Conservation (phyloP, 371 early-diverging fungal genomes). For the Pancytospora philotis region DNA sequence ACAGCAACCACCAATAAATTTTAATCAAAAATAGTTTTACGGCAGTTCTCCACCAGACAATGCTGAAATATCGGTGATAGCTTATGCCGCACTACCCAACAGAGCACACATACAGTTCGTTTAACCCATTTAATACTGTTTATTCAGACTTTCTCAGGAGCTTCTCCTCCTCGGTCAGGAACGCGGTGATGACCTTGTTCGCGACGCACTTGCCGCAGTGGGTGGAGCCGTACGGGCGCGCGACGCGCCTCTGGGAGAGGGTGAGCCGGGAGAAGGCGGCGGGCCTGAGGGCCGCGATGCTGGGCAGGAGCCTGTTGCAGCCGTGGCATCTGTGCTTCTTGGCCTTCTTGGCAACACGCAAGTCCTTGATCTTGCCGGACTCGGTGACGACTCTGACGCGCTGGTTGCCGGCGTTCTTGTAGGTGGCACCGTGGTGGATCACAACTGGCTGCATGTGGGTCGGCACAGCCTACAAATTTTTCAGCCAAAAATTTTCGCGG, state of each 20-base stretch:
- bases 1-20: too few relatives aligned
- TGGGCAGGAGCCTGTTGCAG: constrained; percentile 49
- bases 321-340: constrained; percentile 57
- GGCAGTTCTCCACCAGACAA: too few relatives aligned
- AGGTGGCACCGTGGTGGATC: constrained; percentile 44
- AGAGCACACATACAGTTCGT: too few relatives aligned
- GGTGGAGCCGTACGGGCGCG: constrained; percentile 53
- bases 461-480: too few relatives aligned
- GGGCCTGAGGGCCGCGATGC: constrained; percentile 54
- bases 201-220: constrained; percentile 53
- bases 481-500: too few relatives aligned
- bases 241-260: constrained; percentile 53
- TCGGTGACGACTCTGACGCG: constrained; percentile 40
- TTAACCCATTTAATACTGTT: too few relatives aligned
- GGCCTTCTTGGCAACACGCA: constrained; percentile 50
- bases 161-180: constrained; percentile 56
- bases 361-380: constrained; percentile 36
- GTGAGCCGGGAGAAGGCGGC: constrained; percentile 56
- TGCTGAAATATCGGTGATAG: too few relatives aligned
- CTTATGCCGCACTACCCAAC: too few relatives aligned
- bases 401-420: constrained; percentile 53
- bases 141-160: constrained; percentile 31
- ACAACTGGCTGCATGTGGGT: constrained; percentile 26
- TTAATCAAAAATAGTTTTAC: too few relatives aligned
- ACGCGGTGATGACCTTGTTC: constrained; percentile 51